These are phyloP conservation scores for Platismatia glauca DNA, from an alignment of 495 filamentous ascomycete genomes.

Conservation along the genomic window DNA sequence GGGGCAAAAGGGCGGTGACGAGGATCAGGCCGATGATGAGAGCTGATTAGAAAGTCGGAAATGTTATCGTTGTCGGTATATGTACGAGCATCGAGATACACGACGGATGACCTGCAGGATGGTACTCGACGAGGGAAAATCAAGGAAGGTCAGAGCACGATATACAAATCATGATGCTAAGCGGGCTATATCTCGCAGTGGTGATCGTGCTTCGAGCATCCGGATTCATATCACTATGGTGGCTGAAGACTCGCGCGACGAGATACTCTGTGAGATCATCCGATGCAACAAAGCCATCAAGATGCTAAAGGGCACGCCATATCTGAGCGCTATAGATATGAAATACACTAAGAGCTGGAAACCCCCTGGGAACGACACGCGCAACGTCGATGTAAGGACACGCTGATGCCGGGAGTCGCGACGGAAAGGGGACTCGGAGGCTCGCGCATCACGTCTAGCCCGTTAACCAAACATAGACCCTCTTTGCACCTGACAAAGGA, in stretches of 20 bases:
- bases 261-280: slow-evolving; percentile 16
- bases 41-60: not conserved
- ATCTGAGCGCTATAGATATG: slow-evolving; percentile 16
- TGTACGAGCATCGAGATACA: too few species aligned
- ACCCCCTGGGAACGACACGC: slow-evolving; percentile 5
- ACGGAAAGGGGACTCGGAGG: too few species aligned
- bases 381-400: too few species aligned
- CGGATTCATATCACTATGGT: not conserved
- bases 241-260: slow-evolving; percentile 9
- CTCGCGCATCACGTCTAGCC: too few species aligned
- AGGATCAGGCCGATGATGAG: slow-evolving; percentile 25
- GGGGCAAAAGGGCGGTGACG: slow-evolving; percentile 23
- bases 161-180: not conserved
- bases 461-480: too few species aligned
- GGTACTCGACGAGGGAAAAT: too few species aligned
- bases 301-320: slow-evolving; percentile 11
- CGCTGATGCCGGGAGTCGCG: too few species aligned
- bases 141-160: not conserved
- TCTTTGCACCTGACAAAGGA: too few species aligned
- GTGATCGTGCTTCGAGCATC: not conserved
- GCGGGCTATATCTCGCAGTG: not conserved
- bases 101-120: too few species aligned
- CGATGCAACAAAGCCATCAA: slow-evolving; percentile 13
- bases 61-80: not conserved
- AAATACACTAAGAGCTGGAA: slow-evolving; percentile 15